phyloP scores from a whole-genome alignment of 1,284 basidiomycete species.

The Cryptococcus amylolentus region DNA sequence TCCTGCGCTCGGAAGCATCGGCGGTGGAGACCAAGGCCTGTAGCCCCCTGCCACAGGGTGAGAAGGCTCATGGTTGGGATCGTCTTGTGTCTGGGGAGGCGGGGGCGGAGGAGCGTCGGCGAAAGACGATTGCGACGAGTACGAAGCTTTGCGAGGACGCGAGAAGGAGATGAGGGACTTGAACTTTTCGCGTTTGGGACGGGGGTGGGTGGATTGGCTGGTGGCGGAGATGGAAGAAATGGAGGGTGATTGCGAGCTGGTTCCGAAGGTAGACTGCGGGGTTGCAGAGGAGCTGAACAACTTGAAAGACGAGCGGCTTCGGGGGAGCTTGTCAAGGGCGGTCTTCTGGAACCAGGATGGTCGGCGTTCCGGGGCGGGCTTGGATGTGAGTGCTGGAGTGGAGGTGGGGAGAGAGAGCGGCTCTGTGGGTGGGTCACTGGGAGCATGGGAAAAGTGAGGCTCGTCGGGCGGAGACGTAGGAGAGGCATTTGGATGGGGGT shows the following conservation, averaged over 20 bases:
- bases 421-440: too few relatives aligned
- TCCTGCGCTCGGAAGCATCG: too few relatives aligned
- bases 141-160: slow-evolving; percentile 3
- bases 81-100: too few relatives aligned
- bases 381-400: too few relatives aligned
- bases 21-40: background rate
- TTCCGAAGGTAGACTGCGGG: background rate
- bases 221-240: background rate
- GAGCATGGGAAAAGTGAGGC: too few relatives aligned
- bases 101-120: too few relatives aligned
- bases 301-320: background rate
- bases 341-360: background rate
- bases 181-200: slow-evolving; percentile 5
- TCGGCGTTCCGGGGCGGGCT: background rate
- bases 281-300: background rate
- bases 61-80: background rate
- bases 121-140: slow-evolving; percentile 1
- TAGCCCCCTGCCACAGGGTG: background rate
- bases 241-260: background rate
- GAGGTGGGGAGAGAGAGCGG: too few relatives aligned
- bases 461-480: too few relatives aligned
- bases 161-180: slow-evolving; percentile 12
- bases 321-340: background rate
- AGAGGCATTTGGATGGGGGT: too few relatives aligned
- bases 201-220: background rate